Base-by-base conservation (phyloP, 257 asterid species). In the Cordia subcordata region DNA sequence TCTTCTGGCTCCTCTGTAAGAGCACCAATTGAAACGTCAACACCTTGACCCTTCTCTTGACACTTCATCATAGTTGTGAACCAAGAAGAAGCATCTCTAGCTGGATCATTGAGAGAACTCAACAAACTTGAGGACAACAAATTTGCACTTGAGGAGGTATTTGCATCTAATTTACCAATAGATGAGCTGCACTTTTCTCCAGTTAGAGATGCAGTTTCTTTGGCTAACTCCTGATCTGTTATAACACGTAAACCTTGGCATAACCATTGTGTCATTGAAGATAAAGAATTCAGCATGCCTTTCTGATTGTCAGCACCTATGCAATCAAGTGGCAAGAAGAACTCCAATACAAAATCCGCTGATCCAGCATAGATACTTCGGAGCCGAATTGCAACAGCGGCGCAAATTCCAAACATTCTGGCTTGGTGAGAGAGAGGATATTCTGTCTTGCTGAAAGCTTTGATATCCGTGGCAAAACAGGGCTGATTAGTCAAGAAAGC, bases 401-500 rank as follows among this genome's bases (percentile, higher is more conserved):
- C 83, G 22, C 79, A 71, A 62, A 87, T 47, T 59, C 70, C 55
- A 42, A 81, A 74, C 52, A 87, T 65, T 16, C 83, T 72, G 4
- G 96, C 89, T 13, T 87, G 84, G 65, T 87, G 96, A 15, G 96
- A 75, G 11, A 87, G 80, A 51, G 96, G 94, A 57, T 87, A 87
- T 20, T 87, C 96, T 32, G 87, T 79, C 73, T 77, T 85, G 81
- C 87, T 77, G 37, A 75, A 82, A 55, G 78, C 75, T 0, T 90
- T 87, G 38, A 87, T 63, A 63, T 87, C 89, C 49, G 76, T 74
- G 0, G 94, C 68, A 44, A 85, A 87, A 61, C 96, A 85, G 14
- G 94, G 88, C 55, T 82, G 88, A 44, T 87, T 85, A 27, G 91
- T 84, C 21, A 66, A 69, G 71, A 87, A 87, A 23, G 96, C 88